These are phyloP conservation scores for Trypanosoma grayi DNA, from an alignment of 208 protist genomes.

Conservation along the genomic window DNA sequence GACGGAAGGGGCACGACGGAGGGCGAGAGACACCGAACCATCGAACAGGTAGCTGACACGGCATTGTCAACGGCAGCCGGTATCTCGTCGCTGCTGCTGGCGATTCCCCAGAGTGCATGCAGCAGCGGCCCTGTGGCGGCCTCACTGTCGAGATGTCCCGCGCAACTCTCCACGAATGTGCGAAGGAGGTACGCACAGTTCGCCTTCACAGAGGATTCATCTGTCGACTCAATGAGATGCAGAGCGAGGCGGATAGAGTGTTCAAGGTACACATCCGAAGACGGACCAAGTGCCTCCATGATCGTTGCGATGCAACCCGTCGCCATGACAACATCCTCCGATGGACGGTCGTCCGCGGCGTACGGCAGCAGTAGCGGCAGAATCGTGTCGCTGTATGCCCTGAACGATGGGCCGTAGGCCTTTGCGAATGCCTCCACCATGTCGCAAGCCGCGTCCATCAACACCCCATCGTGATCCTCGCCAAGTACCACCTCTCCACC, in stretches of 20 bases:
- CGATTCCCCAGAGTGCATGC: slow-evolving; percentile 19
- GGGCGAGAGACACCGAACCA: slow-evolving; percentile 55
- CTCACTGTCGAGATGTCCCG: slow-evolving; percentile 17
- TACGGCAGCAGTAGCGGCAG: slow-evolving; percentile 62
- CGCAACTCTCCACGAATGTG: slow-evolving; percentile 55
- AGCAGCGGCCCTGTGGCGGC: slow-evolving; percentile 15
- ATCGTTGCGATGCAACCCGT: slow-evolving; percentile 53
- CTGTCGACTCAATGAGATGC: slow-evolving; percentile 42
- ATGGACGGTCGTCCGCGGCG: slow-evolving; percentile 41
- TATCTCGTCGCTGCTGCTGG: slow-evolving; percentile 43
- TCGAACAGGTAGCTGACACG: slow-evolving; percentile 72
- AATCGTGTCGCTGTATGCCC: slow-evolving; percentile 42
- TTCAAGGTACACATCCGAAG: slow-evolving; percentile 41
- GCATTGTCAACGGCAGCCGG: slow-evolving; percentile 84
- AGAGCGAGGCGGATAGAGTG: slow-evolving; percentile 43
- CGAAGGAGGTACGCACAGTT: slow-evolving; percentile 71
- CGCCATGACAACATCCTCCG: slow-evolving; percentile 68
- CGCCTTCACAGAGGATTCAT: slow-evolving; percentile 62
- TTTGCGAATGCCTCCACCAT: slow-evolving; percentile 72
- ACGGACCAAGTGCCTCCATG: slow-evolving; percentile 43
- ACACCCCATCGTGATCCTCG: slow-evolving; percentile 73
- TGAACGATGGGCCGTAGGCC: slow-evolving; percentile 63
- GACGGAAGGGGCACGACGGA: slow-evolving; percentile 22
- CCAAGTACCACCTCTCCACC: slow-evolving; percentile 24
- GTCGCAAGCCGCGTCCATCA: slow-evolving; percentile 62